These are phyloP conservation scores for Phaseolus lunatus DNA, from an alignment of 306 rosid genomes.

Conservation along the genomic window DNA sequence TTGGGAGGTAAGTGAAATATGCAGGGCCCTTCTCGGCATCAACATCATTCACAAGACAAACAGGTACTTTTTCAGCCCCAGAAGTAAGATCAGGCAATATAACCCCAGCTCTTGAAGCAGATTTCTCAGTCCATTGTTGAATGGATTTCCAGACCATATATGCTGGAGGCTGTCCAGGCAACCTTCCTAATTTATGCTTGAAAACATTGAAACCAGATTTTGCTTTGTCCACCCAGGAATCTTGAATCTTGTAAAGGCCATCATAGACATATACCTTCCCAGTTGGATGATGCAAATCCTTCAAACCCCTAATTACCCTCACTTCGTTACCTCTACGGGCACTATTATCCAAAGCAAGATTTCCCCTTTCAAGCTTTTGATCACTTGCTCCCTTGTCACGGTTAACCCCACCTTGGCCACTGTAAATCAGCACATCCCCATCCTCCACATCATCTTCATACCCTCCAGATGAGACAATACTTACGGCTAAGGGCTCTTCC, in stretches of 20 bases:
- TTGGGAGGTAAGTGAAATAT: conserved; percentile 71
- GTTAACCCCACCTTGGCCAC: conserved; percentile 89
- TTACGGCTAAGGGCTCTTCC: conserved; percentile 89
- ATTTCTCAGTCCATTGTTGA: conserved; percentile 76
- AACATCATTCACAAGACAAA: conserved; percentile 91
- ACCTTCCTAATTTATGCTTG: conserved; percentile 71
- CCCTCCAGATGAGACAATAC: conserved; percentile 95
- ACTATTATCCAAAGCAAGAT: conserved; percentile 91
- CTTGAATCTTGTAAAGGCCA: conserved; percentile 84
- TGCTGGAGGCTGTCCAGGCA: conserved; percentile 76
- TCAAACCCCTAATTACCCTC: conserved; percentile 84
- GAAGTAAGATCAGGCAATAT: conserved; percentile 92
- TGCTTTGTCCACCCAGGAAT: conserved; percentile 86
- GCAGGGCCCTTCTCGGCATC: conserved; percentile 97
- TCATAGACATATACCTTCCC: conserved; percentile 92
- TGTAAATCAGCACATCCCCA: conserved; percentile 79
- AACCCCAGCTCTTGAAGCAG: conserved; percentile 69
- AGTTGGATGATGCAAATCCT: conserved; percentile 60
- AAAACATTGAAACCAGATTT: conserved; percentile 82
- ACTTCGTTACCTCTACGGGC: conserved; percentile 77
- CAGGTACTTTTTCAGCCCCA: conserved; percentile 84
- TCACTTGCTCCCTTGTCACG: conserved; percentile 74
- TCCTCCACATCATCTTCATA: conserved; percentile 82
- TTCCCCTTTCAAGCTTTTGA: conserved; percentile 98
- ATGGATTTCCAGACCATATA: conserved; percentile 74